Evolutionary conservation across 345 rosid species (phyloP).

Genomic region (Camelina hispida): DNA sequence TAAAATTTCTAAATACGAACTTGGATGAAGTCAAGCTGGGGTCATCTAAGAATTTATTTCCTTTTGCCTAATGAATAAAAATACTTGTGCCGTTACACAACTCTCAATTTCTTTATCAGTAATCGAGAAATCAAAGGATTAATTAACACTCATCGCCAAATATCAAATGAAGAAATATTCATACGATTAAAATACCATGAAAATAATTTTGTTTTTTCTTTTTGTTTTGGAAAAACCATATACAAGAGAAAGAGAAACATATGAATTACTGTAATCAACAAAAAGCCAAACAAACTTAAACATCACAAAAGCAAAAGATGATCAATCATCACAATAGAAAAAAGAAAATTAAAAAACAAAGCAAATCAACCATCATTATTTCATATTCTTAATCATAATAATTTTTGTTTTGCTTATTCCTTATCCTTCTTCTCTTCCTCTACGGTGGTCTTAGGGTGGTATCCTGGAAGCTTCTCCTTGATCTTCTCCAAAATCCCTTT

Average conservation of each 20-base stretch:
- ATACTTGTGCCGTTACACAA: neutral
- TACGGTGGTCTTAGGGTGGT: slow-evolving; percentile 58
- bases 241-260: slow-evolving; percentile 1
- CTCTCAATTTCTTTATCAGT: neutral
- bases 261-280: slow-evolving; percentile 24
- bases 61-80: neutral
- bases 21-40: slow-evolving; percentile 4
- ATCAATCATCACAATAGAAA: slow-evolving; percentile 17
- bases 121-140: neutral
- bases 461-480: slow-evolving; percentile 92
- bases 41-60: neutral
- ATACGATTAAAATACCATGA: slow-evolving; percentile 29
- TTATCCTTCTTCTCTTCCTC: slow-evolving; percentile 55
- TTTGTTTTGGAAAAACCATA: slow-evolving; percentile 2
- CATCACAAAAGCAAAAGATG: slow-evolving; percentile 43
- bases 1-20: neutral
- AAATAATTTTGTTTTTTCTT: neutral
- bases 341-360: neutral
- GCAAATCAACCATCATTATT: slow-evolving; percentile 28
- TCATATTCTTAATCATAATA: neutral
- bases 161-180: neutral
- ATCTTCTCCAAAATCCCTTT: slow-evolving; percentile 85
- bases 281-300: slow-evolving; percentile 36
- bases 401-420: slow-evolving; percentile 31
- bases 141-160: neutral